phyloP scores from a whole-genome alignment of 1,284 basidiomycete species.

The Rhizopogon hawkerae region DNA sequence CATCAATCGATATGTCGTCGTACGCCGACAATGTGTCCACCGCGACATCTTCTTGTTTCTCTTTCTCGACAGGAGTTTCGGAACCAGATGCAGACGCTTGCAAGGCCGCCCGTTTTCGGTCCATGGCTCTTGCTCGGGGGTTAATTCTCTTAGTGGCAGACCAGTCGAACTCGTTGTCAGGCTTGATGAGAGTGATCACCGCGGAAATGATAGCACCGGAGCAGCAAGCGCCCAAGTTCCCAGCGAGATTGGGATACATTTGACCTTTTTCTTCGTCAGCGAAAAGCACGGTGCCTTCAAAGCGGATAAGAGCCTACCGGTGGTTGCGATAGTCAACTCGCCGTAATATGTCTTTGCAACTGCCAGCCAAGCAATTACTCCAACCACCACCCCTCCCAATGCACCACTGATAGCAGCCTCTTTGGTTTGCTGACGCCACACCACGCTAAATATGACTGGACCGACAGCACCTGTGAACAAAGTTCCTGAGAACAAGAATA shows the following conservation, averaged over 20 bases:
- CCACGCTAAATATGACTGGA: conserved; percentile 12
- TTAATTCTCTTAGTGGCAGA: conserved; percentile 14
- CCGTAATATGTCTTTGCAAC: conserved; percentile 14
- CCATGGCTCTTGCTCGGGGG: conserved; percentile 9
- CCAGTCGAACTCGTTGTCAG: conserved; percentile 20
- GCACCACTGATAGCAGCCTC: conserved; percentile 12
- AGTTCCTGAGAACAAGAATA: conserved; percentile 14
- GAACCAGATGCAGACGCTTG: conserved; percentile 1
- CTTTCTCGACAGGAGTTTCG: conserved; percentile 8
- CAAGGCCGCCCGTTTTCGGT: background rate
- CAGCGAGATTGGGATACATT: conserved; percentile 20
- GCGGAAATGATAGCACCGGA: conserved; percentile 18
- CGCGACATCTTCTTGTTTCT: conserved; percentile 4
- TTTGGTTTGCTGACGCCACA: conserved; percentile 14
- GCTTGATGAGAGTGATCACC: conserved; percentile 16
- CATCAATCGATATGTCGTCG: conserved; percentile 2
- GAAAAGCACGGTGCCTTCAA: background rate
- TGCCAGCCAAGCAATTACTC: conserved; percentile 11
- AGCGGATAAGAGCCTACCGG: conserved; percentile 4
- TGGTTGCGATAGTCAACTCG: conserved; percentile 12
- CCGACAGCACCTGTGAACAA: conserved; percentile 14
- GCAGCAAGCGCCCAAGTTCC: conserved; percentile 20
- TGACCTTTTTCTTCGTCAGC: conserved; percentile 11
- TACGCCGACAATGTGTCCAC: conserved; percentile 1
- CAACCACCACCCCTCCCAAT: conserved; percentile 12